Evolutionary conservation across 495 filamentous ascomycete species (phyloP), one percentile per base, ranked within the genome.

Genomic region (Cercophora samala): DNA sequence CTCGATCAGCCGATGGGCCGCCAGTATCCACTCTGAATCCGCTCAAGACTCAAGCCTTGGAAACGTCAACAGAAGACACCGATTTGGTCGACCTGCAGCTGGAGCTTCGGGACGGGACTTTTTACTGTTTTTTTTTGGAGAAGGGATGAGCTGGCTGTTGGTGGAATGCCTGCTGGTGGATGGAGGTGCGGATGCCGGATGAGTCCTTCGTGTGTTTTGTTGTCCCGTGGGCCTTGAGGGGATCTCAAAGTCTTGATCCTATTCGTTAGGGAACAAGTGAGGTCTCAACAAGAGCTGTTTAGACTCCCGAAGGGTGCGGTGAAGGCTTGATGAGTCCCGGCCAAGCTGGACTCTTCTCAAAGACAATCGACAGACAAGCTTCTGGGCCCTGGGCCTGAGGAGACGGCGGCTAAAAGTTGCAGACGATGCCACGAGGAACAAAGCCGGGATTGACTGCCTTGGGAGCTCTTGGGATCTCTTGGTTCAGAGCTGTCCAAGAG

Each of bases 81-180:
- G 23, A 37, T 70, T 70, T 58, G 54, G 64, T 67, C 68, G 68
- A 64, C 54, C 62, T 70, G 68, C 68, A 70, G 68, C 62, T 70
- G 68, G 64, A 70, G 68, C 56, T 55, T 56, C 58, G 62, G 56
- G 32, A 54, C 26, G 60, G 21, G 15, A 56, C 29, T 46, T 46
- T n/a, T n/a, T n/a, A n/a, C n/a, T n/a, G n/a, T n/a, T n/a, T n/a
- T n/a, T 29, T 29, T 4, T 46, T 46, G 37, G 37, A 46, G 60
- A 29, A 42, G 17, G n/a, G 25, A 18, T 62, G 29, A n/a, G 25
- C 29, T 62, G 60, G 60, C 60, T 51, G 24, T 42, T 46, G 13
- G 26, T 29, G 26, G 26, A 8, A 4, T 29, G 18, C 9, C 6
- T 18, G 9, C 13, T 25, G 58, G 17, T 60, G 58, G 4, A 32